Percentiles rank a stretch among this genome's conserved stretches.
Evolutionary conservation across 2,329 filamentous ascomycete genomes (phyloP).

Genomic region (Epichloe gansuensis): DNA sequence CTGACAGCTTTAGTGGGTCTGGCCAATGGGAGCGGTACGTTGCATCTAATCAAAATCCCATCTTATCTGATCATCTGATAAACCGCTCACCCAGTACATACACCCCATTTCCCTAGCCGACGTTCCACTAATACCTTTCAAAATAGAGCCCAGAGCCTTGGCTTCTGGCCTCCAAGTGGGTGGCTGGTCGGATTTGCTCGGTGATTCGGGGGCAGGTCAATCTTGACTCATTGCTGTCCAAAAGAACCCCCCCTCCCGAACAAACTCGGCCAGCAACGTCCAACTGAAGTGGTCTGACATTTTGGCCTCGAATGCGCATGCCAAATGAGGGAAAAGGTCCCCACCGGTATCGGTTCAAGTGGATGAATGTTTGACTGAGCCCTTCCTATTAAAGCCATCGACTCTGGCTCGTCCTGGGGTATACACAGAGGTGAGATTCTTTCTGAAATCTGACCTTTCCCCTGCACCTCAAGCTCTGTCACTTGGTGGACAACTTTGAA

Average conservation of each 20-base stretch:
- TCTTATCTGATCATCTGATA: conserved; percentile 11
- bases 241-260: too few relatives aligned
- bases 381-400: neutral
- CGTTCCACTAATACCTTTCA: neutral
- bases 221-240: too few relatives aligned
- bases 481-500: neutral
- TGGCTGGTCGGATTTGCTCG: neutral
- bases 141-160: neutral
- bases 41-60: conserved; percentile 17
- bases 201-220: neutral
- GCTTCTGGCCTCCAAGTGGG: neutral
- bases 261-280: neutral
- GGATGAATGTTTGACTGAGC: too few relatives aligned
- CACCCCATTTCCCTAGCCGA: neutral
- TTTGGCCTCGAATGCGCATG: neutral
- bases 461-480: neutral
- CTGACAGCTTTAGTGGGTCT: neutral
- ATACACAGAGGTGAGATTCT: too few relatives aligned
- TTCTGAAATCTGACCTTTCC: neutral
- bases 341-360: too few relatives aligned
- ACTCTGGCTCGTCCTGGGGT: neutral
- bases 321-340: neutral
- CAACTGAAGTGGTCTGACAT: neutral
- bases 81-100: neutral
- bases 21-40: conserved; percentile 10